phyloP scores from a whole-genome alignment of 2,329 filamentous ascomycete species.

The Tolypocladium ovalisporum region DNA sequence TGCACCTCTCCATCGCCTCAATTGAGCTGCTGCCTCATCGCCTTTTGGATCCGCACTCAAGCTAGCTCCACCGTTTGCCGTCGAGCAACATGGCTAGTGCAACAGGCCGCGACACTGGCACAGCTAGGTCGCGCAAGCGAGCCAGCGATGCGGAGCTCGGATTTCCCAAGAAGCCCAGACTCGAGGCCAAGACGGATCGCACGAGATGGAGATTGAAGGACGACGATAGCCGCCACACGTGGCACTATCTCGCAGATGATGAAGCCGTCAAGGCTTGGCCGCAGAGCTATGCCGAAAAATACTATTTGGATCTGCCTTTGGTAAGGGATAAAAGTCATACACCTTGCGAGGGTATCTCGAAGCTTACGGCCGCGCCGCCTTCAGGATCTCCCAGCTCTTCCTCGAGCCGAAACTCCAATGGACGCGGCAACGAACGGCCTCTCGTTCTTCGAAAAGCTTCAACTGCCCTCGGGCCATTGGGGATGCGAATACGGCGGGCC shows the following conservation, averaged over 20 bases:
- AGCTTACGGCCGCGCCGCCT: slow-evolving; percentile 1
- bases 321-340: slow-evolving; percentile 35
- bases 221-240: slow-evolving; percentile 78
- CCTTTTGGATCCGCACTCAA: not conserved
- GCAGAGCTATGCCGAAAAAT: slow-evolving; percentile 81
- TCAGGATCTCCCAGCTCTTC: slow-evolving; percentile 65
- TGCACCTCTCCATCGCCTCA: not conserved
- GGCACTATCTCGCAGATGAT: slow-evolving; percentile 78
- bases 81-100: slow-evolving; percentile 15
- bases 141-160: slow-evolving; percentile 24
- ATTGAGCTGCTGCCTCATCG: not conserved
- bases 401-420: slow-evolving; percentile 59
- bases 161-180: slow-evolving; percentile 33
- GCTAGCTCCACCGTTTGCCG: not conserved
- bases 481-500: slow-evolving; percentile 95
- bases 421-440: slow-evolving; percentile 75
- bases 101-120: slow-evolving; percentile 17
- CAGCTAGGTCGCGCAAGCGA: slow-evolving; percentile 30
- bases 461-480: slow-evolving; percentile 86
- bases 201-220: slow-evolving; percentile 76
- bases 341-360: not conserved
- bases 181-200: slow-evolving; percentile 60
- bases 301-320: slow-evolving; percentile 67
- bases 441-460: slow-evolving; percentile 79
- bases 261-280: slow-evolving; percentile 68